phyloP scores from a whole-genome alignment of 1,139 yeast genomes.

The Casaregolazyma suthepensis region DNA sequence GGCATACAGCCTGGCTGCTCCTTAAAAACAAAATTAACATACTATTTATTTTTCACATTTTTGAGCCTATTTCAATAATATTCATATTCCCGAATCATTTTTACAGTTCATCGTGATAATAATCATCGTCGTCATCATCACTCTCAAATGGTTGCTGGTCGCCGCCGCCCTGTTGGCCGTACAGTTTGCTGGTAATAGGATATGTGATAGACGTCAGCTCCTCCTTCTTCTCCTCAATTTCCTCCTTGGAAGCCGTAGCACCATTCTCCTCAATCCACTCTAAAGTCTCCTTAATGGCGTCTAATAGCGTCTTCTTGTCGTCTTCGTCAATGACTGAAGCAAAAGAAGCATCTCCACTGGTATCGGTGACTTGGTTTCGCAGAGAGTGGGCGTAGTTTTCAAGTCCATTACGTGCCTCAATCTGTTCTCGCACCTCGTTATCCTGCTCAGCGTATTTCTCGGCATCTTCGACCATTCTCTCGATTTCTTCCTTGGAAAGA shows the following conservation, averaged over 20 bases:
- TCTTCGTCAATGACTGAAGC: constrained; percentile 81
- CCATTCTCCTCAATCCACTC: constrained; percentile 89
- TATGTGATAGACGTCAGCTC: constrained; percentile 76
- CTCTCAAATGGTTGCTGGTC: constrained; percentile 42
- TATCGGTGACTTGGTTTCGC: constrained; percentile 70
- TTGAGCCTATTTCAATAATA: background rate
- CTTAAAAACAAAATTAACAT: constrained; percentile 1
- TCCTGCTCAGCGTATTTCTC: constrained; percentile 88
- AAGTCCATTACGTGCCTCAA: constrained; percentile 79
- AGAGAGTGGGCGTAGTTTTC: constrained; percentile 86
- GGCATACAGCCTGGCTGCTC: constrained; percentile 46
- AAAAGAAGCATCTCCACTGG: constrained; percentile 48
- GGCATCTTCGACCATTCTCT: constrained; percentile 92
- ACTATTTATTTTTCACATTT: background rate
- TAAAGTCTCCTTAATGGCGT: constrained; percentile 79
- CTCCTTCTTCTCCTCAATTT: constrained; percentile 89
- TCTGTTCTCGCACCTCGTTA: constrained; percentile 70
- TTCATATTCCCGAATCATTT: constrained; percentile 4
- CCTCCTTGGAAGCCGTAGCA: constrained; percentile 84
- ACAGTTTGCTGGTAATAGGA: constrained; percentile 90
- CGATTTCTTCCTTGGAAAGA: constrained; percentile 84
- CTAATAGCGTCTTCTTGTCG: constrained; percentile 84
- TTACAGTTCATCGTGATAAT: constrained; percentile 61
- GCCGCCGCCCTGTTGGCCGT: constrained; percentile 42
- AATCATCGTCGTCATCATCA: constrained; percentile 56